A percentile compares a stretch with the other conserved stretches of the same genome.
Evolutionary conservation across 2,329 filamentous ascomycete species (phyloP).

Genomic region (Penicillium thymicola): DNA sequence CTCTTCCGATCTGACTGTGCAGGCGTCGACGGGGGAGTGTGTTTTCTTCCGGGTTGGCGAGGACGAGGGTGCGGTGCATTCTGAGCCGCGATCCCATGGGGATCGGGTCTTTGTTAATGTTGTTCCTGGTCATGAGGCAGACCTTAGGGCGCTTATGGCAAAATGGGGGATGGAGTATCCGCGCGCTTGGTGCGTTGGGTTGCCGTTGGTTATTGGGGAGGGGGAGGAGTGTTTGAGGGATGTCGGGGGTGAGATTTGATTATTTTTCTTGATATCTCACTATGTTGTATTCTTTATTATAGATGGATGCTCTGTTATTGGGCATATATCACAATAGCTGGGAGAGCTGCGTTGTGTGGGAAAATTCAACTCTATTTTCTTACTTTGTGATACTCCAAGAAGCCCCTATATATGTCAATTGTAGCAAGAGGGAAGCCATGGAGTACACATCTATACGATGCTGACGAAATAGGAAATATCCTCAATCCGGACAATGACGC

Average conservation of each 20-base stretch:
- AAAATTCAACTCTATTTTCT: not conserved
- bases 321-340: not conserved
- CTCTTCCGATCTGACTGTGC: too few species aligned
- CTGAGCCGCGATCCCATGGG: slow-evolving; percentile 27
- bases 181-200: slow-evolving; percentile 24
- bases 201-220: slow-evolving; percentile 11
- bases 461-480: not conserved
- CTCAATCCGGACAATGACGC: not conserved
- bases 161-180: slow-evolving; percentile 34
- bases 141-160: slow-evolving; percentile 29
- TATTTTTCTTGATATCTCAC: not conserved
- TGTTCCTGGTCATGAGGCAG: slow-evolving; percentile 33
- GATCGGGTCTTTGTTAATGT: slow-evolving; percentile 39
- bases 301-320: too few species aligned
- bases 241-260: slow-evolving; percentile 9
- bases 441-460: not conserved
- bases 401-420: too few species aligned
- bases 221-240: slow-evolving; percentile 13
- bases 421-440: not conserved
- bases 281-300: not conserved
- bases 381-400: not conserved
- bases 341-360: not conserved
- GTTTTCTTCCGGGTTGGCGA: slow-evolving; percentile 45
- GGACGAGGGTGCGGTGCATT: slow-evolving; percentile 32
- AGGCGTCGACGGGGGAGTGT: slow-evolving; percentile 32